Evolutionary conservation across 2,329 filamentous ascomycete genomes (phyloP).

Genomic region (Aspergillus sp.): DNA sequence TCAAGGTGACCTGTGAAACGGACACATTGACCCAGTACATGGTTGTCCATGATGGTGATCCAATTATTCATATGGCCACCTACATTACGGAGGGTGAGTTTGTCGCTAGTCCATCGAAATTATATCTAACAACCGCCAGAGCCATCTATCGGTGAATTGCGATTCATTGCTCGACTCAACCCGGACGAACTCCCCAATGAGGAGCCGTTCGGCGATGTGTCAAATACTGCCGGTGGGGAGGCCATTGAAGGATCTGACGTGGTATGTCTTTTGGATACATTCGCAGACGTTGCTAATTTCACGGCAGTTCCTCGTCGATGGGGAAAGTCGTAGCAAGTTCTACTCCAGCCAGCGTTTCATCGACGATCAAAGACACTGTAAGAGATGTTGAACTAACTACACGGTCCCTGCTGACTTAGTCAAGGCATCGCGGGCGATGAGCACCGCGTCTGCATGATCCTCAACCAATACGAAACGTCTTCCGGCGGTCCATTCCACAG

Average conservation of each 20-base stretch:
- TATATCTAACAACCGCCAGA: constrained; percentile 32
- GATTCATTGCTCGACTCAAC: constrained; percentile 65
- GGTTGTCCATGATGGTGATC: constrained; percentile 62
- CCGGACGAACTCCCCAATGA: constrained; percentile 54
- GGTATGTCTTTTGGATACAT: constrained; percentile 32
- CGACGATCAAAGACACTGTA: constrained; percentile 65
- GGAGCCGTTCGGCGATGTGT: constrained; percentile 57
- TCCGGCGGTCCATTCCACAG: constrained; percentile 68
- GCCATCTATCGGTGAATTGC: constrained; percentile 61
- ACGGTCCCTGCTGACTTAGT: neutral
- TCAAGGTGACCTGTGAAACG: constrained; percentile 64
- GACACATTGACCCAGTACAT: constrained; percentile 66
- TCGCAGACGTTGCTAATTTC: neutral
- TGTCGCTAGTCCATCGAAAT: too few relatives aligned
- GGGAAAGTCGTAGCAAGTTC: constrained; percentile 69
- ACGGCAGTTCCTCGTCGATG: constrained; percentile 55
- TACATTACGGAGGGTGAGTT: constrained; percentile 54
- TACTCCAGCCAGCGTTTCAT: constrained; percentile 71
- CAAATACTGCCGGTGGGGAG: constrained; percentile 56
- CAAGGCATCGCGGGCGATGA: constrained; percentile 36
- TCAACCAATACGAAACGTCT: constrained; percentile 59
- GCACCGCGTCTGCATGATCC: constrained; percentile 64
- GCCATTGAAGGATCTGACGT: constrained; percentile 61
- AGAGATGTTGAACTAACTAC: neutral
- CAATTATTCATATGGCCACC: constrained; percentile 63